Percentiles rank a stretch among this genome's conserved stretches.
These are phyloP conservation scores for Yamadazyma oceani DNA, from an alignment of 1,139 yeast species.

Conservation along the genomic window DNA sequence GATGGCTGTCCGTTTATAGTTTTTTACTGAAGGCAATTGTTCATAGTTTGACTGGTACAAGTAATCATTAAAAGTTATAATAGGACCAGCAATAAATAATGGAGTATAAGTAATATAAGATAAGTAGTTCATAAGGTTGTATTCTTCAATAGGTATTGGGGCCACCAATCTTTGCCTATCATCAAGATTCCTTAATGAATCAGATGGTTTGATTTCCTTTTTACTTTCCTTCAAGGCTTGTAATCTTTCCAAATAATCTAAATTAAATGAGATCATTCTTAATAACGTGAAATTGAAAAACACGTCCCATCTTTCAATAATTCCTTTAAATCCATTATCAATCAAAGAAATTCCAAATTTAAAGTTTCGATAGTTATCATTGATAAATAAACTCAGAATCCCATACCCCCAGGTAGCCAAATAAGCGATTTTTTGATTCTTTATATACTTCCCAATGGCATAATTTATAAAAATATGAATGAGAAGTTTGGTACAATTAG, in stretches of 20 bases:
- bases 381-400: conserved; percentile 68
- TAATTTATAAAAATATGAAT: conserved; percentile 58
- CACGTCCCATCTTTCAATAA: conserved; percentile 92
- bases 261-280: conserved; percentile 77
- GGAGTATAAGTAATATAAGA: conserved; percentile 87
- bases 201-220: conserved; percentile 13
- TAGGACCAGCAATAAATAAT: conserved; percentile 91
- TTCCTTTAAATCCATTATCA: conserved; percentile 65
- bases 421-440: conserved; percentile 30
- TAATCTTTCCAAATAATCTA: conserved; percentile 65
- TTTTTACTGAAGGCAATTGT: conserved; percentile 41
- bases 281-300: conserved; percentile 86
- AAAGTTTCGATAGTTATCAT: conserved; percentile 62
- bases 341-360: conserved; percentile 53
- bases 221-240: conserved; percentile 10
- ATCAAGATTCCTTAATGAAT: conserved; percentile 29
- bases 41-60: conserved; percentile 62
- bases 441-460: conserved; percentile 47
- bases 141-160: conserved; percentile 61
- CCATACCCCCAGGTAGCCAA: conserved; percentile 74
- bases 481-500: conserved; percentile 61
- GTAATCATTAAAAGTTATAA: conserved; percentile 88
- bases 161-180: conserved; percentile 72
- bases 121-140: conserved; percentile 60
- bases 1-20: conserved; percentile 47